Evolutionary conservation across 2,329 filamentous ascomycete genomes (phyloP), one percentile per base, ranked within the genome.

Genomic region (Fusarium nurragi): DNA sequence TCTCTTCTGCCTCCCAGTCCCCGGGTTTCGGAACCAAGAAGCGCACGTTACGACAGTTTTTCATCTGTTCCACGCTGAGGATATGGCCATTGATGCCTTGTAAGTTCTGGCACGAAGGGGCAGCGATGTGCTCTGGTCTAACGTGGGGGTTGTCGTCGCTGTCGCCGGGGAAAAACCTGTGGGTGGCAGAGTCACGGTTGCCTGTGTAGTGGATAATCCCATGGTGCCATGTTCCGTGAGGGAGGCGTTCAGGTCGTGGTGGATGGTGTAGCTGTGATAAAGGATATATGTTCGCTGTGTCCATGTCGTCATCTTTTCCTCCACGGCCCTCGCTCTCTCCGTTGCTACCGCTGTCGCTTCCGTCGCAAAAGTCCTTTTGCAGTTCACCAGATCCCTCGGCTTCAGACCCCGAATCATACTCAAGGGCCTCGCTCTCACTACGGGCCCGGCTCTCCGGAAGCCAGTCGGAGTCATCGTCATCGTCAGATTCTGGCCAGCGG

Each of bases 221-320:
- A 1, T 38, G 41, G 3, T 58, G 12, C 55, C 55, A 58, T 6
- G 55, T 58, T 6, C 55, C 55, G 1, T 58, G 37, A 2, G 53
- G 53, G 1, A 58, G 13, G 2, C 55, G 54, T 8, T 26, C 43
- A 6, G 37, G 55, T 3, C n/a, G 25, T 21, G 23, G n/a, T 4
- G 18, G 6, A 7, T 39, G 12, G 11, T 14, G 40, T 8, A 58
- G n/a, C 6, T 51, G 25, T 2, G 12, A 16, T 2, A 58, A 12
- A n/a, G 23, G 21, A 16, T 37, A 58, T 4, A 14, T 6, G 4
- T 11, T 0, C 2, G n/a, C 11, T 2, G 9, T 9, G 5, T 13
- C 4, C 6, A 23, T 6, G 6, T 21, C 10, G 4, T 18, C 11
- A 2, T 28, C 5, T 18, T 6, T 3, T 19, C 6, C 23, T 19